Evolutionary conservation across 163 green algal species (phyloP).

Genomic region (Scenedesmus sp.): DNA sequence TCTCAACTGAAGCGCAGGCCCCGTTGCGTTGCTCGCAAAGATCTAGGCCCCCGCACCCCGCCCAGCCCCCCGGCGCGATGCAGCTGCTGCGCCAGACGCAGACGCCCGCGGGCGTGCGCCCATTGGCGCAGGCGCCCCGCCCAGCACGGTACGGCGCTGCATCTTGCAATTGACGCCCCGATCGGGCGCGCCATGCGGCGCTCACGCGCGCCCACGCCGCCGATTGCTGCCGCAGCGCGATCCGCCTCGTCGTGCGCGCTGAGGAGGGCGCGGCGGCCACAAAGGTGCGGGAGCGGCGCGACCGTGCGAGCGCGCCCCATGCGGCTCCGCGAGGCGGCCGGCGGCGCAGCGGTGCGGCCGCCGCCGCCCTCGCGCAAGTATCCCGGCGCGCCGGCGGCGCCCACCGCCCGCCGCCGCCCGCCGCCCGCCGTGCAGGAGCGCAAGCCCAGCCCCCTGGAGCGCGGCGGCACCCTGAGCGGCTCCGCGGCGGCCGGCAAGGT

Average conservation of each 20-base stretch:
- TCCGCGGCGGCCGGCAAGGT: slow-evolving; percentile 85
- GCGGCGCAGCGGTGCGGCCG: neutral
- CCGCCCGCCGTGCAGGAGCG: slow-evolving; percentile 48
- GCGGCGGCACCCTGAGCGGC: slow-evolving; percentile 84
- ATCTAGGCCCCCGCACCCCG: too few relatives aligned
- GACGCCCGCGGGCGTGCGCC: too few relatives aligned
- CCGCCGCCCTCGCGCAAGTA: neutral
- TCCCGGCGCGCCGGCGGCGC: neutral
- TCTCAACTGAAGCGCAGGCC: too few relatives aligned
- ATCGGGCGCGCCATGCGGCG: too few relatives aligned
- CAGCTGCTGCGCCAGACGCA: too few relatives aligned
- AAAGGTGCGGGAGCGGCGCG: neutral
- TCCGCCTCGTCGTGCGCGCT: slow-evolving; percentile 26
- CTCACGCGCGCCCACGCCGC: too few relatives aligned
- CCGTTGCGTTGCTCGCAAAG: too few relatives aligned
- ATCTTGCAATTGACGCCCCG: too few relatives aligned
- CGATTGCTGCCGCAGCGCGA: too few relatives aligned
- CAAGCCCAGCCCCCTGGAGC: slow-evolving; percentile 77
- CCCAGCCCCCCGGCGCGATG: too few relatives aligned
- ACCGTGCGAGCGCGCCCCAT: neutral
- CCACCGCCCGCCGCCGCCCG: neutral
- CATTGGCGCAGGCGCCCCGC: too few relatives aligned
- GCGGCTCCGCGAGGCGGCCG: neutral
- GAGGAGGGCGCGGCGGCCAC: slow-evolving; percentile 31
- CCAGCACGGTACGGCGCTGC: too few relatives aligned